Conservation (phyloP, 331 rosid species). For the Spiraea crenata region DNA sequence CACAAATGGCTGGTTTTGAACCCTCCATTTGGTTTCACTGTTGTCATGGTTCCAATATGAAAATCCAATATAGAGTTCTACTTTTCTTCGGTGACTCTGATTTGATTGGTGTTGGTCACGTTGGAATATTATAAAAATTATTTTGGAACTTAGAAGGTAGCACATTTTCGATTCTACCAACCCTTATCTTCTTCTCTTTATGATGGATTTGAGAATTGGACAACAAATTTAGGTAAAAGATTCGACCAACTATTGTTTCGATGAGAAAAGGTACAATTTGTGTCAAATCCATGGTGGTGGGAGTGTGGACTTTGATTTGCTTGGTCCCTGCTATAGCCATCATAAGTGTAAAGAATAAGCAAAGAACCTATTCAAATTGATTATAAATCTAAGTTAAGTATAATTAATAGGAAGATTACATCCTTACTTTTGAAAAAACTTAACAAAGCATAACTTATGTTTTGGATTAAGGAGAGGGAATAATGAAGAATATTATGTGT, state of each 20-base stretch:
- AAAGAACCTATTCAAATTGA: background rate
- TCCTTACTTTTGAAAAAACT: background rate
- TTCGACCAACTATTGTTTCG: background rate
- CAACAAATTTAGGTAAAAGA: constrained; percentile 13
- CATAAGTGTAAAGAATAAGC: background rate
- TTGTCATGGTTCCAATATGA: background rate
- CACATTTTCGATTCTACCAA: constrained; percentile 18
- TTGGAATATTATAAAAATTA: background rate
- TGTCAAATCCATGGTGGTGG: background rate
- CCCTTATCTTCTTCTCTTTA: background rate
- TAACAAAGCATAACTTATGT: background rate
- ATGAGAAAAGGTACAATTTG: background rate
- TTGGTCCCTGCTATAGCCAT: constrained; percentile 2
- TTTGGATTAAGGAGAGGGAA: background rate
- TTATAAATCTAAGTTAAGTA: too few species aligned
- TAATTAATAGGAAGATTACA: background rate
- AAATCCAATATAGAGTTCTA: background rate
- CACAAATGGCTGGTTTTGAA: background rate
- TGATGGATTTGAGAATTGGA: background rate
- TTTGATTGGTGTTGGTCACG: constrained; percentile 23
- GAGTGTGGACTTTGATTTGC: background rate
- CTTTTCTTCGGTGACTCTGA: background rate
- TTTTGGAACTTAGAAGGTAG: constrained; percentile 5
- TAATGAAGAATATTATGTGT: background rate
- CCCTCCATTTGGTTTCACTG: constrained; percentile 8